These are phyloP conservation scores for Fusarium miscanthi DNA, from an alignment of 2,329 filamentous ascomycete genomes.

Conservation along the genomic window DNA sequence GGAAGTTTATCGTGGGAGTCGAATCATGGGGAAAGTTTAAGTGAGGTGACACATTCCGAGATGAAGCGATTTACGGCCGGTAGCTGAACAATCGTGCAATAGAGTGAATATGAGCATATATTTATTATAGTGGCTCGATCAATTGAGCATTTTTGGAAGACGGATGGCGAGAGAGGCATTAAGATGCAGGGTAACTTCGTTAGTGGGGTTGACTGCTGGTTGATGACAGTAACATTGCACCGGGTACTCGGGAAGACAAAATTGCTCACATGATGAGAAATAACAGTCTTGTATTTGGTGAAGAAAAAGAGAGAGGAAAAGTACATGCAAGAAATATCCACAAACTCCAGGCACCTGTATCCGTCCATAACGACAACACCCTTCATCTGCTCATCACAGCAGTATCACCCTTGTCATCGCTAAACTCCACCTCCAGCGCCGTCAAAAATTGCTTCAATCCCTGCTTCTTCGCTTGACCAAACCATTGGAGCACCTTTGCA, in stretches of 20 bases:
- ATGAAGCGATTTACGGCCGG: neutral
- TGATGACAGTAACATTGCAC: neutral
- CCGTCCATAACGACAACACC: neutral
- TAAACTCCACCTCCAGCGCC: neutral
- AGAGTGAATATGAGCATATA: neutral
- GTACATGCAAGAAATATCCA: neutral
- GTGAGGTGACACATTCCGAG: neutral
- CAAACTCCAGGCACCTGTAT: neutral
- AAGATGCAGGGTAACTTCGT: neutral
- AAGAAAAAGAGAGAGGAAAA: neutral
- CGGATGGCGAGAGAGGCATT: neutral
- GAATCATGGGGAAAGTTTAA: neutral
- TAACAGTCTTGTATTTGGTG: too few relatives aligned
- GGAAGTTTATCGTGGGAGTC: neutral
- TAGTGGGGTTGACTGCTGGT: neutral
- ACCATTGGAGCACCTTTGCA: neutral
- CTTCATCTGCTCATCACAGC: neutral
- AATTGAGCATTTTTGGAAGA: neutral
- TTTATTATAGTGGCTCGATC: neutral
- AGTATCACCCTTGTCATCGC: neutral
- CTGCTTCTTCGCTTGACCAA: neutral
- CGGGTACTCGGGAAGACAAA: neutral
- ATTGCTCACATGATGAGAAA: neutral
- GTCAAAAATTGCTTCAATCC: conserved; percentile 2
- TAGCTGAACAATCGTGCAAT: neutral